Evolutionary conservation across 1,284 basidiomycete genomes (phyloP).

Genomic region (Puccinia horiana): DNA sequence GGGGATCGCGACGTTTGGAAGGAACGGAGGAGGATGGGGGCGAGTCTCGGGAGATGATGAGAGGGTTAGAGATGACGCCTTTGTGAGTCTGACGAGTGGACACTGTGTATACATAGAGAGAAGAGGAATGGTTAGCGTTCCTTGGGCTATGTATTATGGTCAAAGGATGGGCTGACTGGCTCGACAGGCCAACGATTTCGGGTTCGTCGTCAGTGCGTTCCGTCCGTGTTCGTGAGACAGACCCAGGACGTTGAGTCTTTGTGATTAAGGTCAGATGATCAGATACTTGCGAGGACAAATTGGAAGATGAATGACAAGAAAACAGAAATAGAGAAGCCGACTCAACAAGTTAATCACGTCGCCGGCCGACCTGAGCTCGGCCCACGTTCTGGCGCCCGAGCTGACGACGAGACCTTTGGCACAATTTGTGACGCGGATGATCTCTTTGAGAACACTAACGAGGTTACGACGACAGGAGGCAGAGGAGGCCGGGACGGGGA

Average conservation of each 20-base stretch:
- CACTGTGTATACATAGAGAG: neutral
- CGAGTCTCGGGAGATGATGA: neutral
- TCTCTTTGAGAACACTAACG: neutral
- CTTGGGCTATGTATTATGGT: neutral
- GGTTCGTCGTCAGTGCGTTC: constrained; percentile 16
- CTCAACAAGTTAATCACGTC: constrained; percentile 29
- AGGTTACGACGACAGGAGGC: neutral
- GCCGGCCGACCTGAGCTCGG: constrained; percentile 2
- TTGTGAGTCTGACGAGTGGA: constrained; percentile 36
- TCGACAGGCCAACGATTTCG: constrained; percentile 6
- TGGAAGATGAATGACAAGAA: neutral
- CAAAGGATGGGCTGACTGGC: constrained; percentile 9
- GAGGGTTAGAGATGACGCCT: constrained; percentile 34
- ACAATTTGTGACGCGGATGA: constrained; percentile 38
- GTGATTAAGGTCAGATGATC: neutral
- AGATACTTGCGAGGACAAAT: neutral
- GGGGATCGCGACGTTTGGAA: neutral
- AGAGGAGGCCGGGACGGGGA: constrained; percentile 8
- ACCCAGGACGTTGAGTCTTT: constrained; percentile 35
- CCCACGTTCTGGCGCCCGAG: constrained; percentile 9
- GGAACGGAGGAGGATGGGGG: neutral
- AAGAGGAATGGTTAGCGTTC: neutral
- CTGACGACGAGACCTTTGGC: constrained; percentile 27
- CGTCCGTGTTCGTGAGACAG: constrained; percentile 17
- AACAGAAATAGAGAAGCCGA: neutral